phyloP scores from a whole-genome alignment of 2,329 filamentous ascomycete genomes.

The Monosporascus sp. region DNA sequence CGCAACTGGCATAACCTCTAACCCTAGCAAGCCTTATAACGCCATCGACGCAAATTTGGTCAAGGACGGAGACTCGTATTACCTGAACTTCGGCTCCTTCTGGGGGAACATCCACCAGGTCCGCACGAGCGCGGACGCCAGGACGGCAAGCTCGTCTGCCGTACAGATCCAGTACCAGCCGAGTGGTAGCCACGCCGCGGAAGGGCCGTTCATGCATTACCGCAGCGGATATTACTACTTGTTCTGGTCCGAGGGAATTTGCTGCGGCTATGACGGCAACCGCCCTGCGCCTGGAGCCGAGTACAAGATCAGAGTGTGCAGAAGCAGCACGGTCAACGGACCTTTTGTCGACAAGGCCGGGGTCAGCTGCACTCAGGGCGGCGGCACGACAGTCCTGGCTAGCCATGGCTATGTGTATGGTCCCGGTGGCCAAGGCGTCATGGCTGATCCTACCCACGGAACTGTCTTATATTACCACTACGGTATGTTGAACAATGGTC shows the following conservation, averaged over 20 bases:
- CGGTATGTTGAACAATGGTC: constrained; percentile 8
- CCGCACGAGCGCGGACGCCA: constrained; percentile 35
- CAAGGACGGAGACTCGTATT: constrained; percentile 32
- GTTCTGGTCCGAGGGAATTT: constrained; percentile 57
- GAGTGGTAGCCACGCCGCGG: constrained; percentile 45
- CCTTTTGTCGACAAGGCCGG: constrained; percentile 55
- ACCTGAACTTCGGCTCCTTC: constrained; percentile 61
- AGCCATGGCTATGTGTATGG: constrained; percentile 56
- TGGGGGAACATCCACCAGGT: constrained; percentile 59
- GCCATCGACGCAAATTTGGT: constrained; percentile 53
- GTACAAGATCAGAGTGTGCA: constrained; percentile 62
- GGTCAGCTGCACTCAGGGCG: constrained; percentile 46
- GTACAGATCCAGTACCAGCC: constrained; percentile 38
- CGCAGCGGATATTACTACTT: constrained; percentile 57
- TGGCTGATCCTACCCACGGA: constrained; percentile 43
- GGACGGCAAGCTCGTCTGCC: constrained; percentile 17
- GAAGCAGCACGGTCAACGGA: constrained; percentile 46
- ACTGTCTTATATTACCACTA: constrained; percentile 61
- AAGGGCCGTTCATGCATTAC: constrained; percentile 53
- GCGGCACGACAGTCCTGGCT: constrained; percentile 54
- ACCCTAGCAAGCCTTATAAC: constrained; percentile 40
- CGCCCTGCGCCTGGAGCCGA: constrained; percentile 53
- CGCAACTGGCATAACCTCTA: constrained; percentile 42
- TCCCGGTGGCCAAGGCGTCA: constrained; percentile 58
- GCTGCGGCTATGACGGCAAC: constrained; percentile 53